phyloP scores from a whole-genome alignment of 1,284 basidiomycete genomes.

The Porodaedalea pini region DNA sequence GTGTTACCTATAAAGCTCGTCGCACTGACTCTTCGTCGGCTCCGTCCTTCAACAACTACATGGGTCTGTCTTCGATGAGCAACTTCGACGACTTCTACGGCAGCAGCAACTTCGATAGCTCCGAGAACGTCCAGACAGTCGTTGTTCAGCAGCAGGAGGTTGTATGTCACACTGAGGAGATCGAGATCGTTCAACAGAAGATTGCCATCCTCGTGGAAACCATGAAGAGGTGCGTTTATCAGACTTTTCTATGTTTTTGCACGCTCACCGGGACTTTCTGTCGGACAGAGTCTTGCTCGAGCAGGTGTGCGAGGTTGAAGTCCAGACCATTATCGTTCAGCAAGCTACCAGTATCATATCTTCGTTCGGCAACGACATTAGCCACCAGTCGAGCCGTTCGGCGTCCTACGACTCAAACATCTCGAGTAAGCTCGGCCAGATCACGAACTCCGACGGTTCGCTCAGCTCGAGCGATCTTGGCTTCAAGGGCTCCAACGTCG shows the following conservation, averaged over 20 bases:
- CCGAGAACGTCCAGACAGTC: constrained; percentile 20
- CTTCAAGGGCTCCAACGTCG: constrained; percentile 23
- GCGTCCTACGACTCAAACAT: constrained; percentile 23
- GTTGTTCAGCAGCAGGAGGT: constrained; percentile 20
- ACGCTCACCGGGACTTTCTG: background rate
- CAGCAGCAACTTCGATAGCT: constrained; percentile 24
- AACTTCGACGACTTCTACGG: constrained; percentile 28
- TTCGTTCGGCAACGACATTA: constrained; percentile 23
- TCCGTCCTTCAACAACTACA: constrained; percentile 25
- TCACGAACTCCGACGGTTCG: constrained; percentile 20
- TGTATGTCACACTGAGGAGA: constrained; percentile 21
- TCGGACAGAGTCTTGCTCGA: constrained; percentile 23
- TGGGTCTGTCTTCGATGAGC: constrained; percentile 19
- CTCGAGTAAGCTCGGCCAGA: constrained; percentile 17
- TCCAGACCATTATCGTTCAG: constrained; percentile 25
- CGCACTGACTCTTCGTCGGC: constrained; percentile 6
- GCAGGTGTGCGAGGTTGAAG: constrained; percentile 26
- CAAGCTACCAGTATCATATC: constrained; percentile 23
- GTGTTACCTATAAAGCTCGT: background rate
- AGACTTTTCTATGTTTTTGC: too few relatives aligned
- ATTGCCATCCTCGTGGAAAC: constrained; percentile 24
- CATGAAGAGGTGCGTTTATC: constrained; percentile 20
- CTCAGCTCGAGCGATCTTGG: constrained; percentile 23
- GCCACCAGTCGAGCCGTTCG: constrained; percentile 15
- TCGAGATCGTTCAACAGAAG: constrained; percentile 26